Conservation (phyloP, 225 moss, liverwort and hornwort genomes). For the Sphagnum contortum region DNA sequence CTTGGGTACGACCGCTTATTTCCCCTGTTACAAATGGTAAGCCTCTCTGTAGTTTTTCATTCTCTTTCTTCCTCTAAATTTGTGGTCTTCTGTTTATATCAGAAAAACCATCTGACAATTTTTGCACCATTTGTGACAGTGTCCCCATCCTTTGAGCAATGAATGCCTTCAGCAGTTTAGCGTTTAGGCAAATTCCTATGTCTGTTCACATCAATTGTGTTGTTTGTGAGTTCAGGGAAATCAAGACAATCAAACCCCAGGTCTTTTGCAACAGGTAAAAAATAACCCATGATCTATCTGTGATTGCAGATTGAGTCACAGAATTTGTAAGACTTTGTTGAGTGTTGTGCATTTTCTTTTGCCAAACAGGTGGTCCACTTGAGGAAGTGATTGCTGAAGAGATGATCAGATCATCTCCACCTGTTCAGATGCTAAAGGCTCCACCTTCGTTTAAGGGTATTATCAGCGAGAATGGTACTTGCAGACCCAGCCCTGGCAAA, state of each 20-base stretch:
- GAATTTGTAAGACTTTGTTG: not conserved
- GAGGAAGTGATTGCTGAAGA: not conserved
- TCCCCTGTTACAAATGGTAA: slow-evolving; percentile 22
- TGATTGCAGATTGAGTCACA: not conserved
- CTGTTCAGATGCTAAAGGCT: slow-evolving; percentile 38
- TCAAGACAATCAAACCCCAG: slow-evolving; percentile 10
- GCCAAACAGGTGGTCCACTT: not conserved
- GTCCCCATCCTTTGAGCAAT: too few species aligned
- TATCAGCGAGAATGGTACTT: slow-evolving; percentile 25
- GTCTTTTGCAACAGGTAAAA: slow-evolving; percentile 20
- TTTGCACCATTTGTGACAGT: not conserved
- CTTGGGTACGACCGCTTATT: slow-evolving; percentile 40
- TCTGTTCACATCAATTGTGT: too few species aligned
- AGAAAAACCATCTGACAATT: too few species aligned
- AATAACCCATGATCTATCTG: not conserved
- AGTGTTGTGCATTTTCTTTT: not conserved
- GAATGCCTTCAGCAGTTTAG: too few species aligned
- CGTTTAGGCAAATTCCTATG: too few species aligned
- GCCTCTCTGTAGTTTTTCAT: not conserved
- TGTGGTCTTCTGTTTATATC: too few species aligned
- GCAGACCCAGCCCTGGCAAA: slow-evolving; percentile 37
- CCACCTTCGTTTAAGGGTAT: slow-evolving; percentile 42
- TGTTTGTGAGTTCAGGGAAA: slow-evolving; percentile 18
- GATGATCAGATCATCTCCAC: slow-evolving; percentile 9
- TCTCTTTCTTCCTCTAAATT: not conserved